Evolutionary conservation across 352 stramenopile genomes (phyloP).

Genomic region (Phytophthora capsici): DNA sequence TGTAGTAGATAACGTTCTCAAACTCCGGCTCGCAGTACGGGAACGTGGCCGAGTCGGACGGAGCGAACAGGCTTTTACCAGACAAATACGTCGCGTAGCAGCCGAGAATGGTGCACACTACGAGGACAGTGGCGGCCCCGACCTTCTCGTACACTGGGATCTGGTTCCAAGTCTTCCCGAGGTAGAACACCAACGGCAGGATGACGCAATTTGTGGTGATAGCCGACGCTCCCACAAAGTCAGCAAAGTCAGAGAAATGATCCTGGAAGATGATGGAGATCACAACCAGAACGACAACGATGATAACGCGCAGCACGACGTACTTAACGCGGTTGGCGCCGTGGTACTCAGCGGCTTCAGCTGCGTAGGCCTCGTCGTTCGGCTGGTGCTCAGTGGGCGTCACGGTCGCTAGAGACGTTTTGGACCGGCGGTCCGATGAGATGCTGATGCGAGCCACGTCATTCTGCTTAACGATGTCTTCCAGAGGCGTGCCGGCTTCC

Average conservation of each 20-base stretch:
- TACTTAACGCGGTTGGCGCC: constrained; percentile 43
- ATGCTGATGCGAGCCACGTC: constrained; percentile 17
- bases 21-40: constrained; percentile 41
- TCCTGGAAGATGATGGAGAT: constrained; percentile 41
- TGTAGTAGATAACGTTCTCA: constrained; percentile 43
- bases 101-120: constrained; percentile 37
- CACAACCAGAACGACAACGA: constrained; percentile 40
- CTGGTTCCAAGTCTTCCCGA: constrained; percentile 38
- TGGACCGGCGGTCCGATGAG: constrained; percentile 28
- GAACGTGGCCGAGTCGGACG: constrained; percentile 29
- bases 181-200: constrained; percentile 40
- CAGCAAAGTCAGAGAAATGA: constrained; percentile 49
- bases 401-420: constrained; percentile 39
- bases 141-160: constrained; percentile 46
- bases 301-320: constrained; percentile 16
- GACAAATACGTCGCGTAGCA: constrained; percentile 49
- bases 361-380: constrained; percentile 10
- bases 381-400: constrained; percentile 25
- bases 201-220: constrained; percentile 37
- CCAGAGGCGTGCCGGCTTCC: constrained; percentile 17
- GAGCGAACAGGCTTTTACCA: constrained; percentile 47
- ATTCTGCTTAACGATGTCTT: constrained; percentile 17
- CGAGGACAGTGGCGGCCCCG: constrained; percentile 27
- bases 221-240: constrained; percentile 47
- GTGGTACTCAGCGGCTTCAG: constrained; percentile 39